Base-by-base conservation (phyloP, 179 eudicot genomes). In the Sideroxylon spinosum region DNA sequence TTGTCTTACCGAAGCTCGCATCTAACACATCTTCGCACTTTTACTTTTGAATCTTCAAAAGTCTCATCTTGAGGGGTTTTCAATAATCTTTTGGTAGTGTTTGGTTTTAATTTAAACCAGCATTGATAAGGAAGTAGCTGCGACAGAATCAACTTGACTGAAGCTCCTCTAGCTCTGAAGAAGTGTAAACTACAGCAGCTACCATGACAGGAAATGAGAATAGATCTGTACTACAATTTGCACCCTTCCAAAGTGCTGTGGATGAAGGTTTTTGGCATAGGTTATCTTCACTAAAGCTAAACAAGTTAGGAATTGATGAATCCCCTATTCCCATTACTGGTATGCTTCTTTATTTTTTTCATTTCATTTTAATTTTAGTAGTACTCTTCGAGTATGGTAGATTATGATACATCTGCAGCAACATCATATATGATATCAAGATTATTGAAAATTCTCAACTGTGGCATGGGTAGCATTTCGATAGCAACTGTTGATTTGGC, bases 241-340 rank as follows among this genome's bases (percentile, higher is more conserved):
- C 89, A 60, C 85, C 91, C 9, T 85, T 95, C 70, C 92, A 91
- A 76, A 93, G 98, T 76, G 74, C 83, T 26, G 88, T 90, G 6
- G 97, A 93, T 67, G 97, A 95, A 76, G 98, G 98, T 26, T 95
- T 95, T 80, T 95, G 99, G 99, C 98, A 93, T 73, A 86, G 88
- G 60, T 81, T 95, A 52, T 93, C 94, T 72, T 90, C 95, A 48
- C 78, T 95, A 84, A 95, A 95, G 91, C 99, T 95, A 80, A 90
- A 95, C 82, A 84, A 88, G 25, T 85, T 89, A 77, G 90, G 95
- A 49, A 85, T 90, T 75, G 97, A 93, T 80, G 95, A 95, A 77
- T 91, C 98, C n/a, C 89, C 98, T 57, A 84, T 93, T 77, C 86
- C 89, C 5, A 80, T 91, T 74, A 86, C 91, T 52, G 98, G 99